Evolutionary conservation across 75 land plant species (phyloP).

Genomic region (Pinus albicaulis): DNA sequence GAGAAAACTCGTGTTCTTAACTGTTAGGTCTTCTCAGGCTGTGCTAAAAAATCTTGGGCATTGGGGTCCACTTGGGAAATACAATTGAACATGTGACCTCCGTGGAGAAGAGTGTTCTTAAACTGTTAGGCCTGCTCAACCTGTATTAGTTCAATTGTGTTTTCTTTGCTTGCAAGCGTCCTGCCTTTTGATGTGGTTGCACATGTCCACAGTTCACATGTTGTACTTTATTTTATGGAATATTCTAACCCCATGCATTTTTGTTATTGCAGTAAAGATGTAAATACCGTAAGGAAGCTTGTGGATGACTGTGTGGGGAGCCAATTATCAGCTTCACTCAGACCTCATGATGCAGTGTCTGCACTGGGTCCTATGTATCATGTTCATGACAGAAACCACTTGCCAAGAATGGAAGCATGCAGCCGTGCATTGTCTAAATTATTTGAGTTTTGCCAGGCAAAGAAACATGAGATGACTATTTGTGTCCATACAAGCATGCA

Average conservation of each 20-base stretch:
- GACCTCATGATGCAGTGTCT: slow-evolving; percentile 97
- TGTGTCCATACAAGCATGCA: slow-evolving; percentile 88
- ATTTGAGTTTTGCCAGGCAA: slow-evolving; percentile 52
- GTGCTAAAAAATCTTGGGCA: too few species aligned
- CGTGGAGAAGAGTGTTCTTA: too few species aligned
- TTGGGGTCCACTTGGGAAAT: too few species aligned
- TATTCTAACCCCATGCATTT: not conserved
- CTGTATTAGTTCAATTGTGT: too few species aligned
- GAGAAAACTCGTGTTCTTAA: too few species aligned
- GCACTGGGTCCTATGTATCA: slow-evolving; percentile 98
- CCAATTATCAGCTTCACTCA: slow-evolving; percentile 69
- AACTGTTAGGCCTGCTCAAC: too few species aligned
- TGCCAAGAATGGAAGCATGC: slow-evolving; percentile 77
- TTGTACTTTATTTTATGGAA: not conserved
- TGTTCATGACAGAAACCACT: slow-evolving; percentile 82
- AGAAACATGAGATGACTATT: slow-evolving; percentile 82
- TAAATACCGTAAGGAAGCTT: slow-evolving; percentile 80
- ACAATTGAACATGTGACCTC: too few species aligned
- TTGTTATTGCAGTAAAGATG: slow-evolving; percentile 80
- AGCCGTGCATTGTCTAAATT: slow-evolving; percentile 53
- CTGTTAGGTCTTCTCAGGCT: too few species aligned
- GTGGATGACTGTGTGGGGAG: slow-evolving; percentile 71
- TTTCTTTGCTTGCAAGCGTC: too few species aligned
- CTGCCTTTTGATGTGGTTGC: too few species aligned
- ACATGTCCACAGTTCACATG: not conserved